Percentiles rank a stretch among this genome's conserved stretches.
Conservation (phyloP, 2,329 filamentous ascomycete genomes). For the Onygenales sp. region DNA sequence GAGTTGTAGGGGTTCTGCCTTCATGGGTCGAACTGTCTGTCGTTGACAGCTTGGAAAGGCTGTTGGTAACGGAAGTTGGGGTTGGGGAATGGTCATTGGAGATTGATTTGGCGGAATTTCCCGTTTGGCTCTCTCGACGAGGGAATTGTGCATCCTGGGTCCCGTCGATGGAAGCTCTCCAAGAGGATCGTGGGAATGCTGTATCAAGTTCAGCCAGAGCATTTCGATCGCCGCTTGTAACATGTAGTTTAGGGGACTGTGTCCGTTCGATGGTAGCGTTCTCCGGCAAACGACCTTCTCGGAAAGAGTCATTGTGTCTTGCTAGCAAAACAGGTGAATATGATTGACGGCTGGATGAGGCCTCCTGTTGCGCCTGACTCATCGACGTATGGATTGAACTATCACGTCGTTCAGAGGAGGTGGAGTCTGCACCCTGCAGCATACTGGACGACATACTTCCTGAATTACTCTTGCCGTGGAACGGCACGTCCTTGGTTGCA, state of each 20-base stretch:
- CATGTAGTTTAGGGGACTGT: conserved; percentile 1
- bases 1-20: conserved; percentile 19
- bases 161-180: conserved; percentile 17
- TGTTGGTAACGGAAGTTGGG: conserved; percentile 21
- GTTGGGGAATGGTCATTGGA: conserved; percentile 18
- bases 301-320: conserved; percentile 17
- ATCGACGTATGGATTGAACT: conserved; percentile 18
- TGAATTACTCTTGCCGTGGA: conserved; percentile 23
- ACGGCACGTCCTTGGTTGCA: conserved; percentile 21
- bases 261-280: conserved; percentile 12
- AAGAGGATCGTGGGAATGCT: conserved; percentile 14
- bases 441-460: conserved; percentile 22
- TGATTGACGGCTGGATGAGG: conserved; percentile 17
- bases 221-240: conserved; percentile 17
- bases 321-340: conserved; percentile 26
- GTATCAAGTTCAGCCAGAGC: conserved; percentile 20
- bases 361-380: conserved; percentile 22
- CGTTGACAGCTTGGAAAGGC: conserved; percentile 21
- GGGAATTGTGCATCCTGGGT: conserved; percentile 14
- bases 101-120: conserved; percentile 23
- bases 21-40: conserved; percentile 18
- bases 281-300: conserved; percentile 20
- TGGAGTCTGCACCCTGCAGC: conserved; percentile 20
- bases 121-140: conserved; percentile 25
- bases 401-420: conserved; percentile 22